A percentile compares a stretch with the other conserved stretches of the same genome.
phyloP scores from a whole-genome alignment of 768 basidiomycete genomes.

The Lentinula aciculospora region DNA sequence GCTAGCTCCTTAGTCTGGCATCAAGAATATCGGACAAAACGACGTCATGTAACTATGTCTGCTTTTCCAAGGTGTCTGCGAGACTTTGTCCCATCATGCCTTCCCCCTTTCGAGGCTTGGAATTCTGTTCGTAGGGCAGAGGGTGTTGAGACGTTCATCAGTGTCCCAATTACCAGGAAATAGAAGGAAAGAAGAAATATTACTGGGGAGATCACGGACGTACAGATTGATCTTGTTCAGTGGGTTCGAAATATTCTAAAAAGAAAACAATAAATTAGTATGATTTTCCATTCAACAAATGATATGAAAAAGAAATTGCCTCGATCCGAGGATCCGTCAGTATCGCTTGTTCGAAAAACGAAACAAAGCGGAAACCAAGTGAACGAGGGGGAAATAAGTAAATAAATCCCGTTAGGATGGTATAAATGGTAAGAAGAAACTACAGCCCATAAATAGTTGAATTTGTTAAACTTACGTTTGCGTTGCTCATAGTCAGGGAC shows the following conservation, averaged over 20 bases:
- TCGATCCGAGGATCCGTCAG: neutral
- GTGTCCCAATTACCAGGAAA: too few relatives aligned
- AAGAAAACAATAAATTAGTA: neutral
- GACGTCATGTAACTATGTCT: neutral
- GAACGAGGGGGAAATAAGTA: neutral
- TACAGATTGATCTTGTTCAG: neutral
- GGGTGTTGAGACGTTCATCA: too few relatives aligned
- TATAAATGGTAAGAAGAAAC: neutral
- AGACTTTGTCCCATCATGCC: slow-evolving; percentile 11
- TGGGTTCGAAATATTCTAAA: neutral
- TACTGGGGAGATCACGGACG: neutral
- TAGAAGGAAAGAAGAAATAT: neutral
- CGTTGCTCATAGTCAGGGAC: slow-evolving; percentile 39
- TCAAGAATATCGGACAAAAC: too few relatives aligned
- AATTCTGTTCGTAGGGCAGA: neutral
- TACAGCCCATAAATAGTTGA: neutral
- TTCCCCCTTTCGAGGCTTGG: neutral
- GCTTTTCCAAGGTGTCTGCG: slow-evolving; percentile 11
- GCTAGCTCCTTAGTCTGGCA: neutral
- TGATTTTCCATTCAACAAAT: neutral
- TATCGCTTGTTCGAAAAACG: neutral
- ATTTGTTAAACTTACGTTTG: slow-evolving; percentile 25
- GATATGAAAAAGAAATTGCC: neutral
- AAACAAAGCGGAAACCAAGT: neutral
- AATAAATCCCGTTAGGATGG: too few relatives aligned